phyloP scores from a whole-genome alignment of 768 basidiomycete genomes.

The Sarcomyxa edulis region DNA sequence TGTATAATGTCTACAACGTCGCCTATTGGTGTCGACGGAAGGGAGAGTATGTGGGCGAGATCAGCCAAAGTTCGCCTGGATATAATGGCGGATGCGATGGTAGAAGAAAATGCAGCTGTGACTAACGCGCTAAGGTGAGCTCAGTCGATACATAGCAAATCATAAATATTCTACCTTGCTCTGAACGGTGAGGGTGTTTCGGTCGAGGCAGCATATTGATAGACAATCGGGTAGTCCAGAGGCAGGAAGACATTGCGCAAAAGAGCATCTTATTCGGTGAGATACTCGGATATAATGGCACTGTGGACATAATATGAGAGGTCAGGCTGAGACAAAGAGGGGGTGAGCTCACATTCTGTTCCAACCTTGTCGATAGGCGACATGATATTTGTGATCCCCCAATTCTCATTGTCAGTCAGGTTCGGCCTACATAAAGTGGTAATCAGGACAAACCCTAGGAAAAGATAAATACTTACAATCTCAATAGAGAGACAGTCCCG shows the following conservation, averaged over 20 bases:
- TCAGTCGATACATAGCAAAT: no score
- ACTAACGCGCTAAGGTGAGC: no score
- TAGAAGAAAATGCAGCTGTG: constrained; percentile 22
- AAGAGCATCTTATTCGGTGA: constrained; percentile 60
- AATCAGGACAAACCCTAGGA: neutral
- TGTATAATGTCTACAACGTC: constrained; percentile 43
- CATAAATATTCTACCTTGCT: no score
- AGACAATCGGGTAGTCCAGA: constrained; percentile 30
- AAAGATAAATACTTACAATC: constrained; percentile 36
- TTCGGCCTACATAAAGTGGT: constrained; percentile 37
- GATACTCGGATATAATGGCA: constrained; percentile 46
- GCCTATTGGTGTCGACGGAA: constrained; percentile 30
- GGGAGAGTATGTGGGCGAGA: constrained; percentile 49
- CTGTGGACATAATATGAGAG: constrained; percentile 27
- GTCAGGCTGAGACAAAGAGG: neutral
- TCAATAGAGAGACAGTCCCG: constrained; percentile 46
- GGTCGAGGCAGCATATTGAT: constrained; percentile 40
- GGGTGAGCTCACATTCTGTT: constrained; percentile 40
- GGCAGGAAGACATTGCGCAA: constrained; percentile 45
- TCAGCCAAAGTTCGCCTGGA: constrained; percentile 53
- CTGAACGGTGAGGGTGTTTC: no score
- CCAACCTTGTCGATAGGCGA: constrained; percentile 36
- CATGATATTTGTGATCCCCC: constrained; percentile 43
- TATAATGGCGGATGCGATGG: constrained; percentile 37
- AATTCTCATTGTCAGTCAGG: constrained; percentile 43